Base-by-base conservation (phyloP, 2,329 filamentous ascomycete genomes). In the Saccharata proteae region DNA sequence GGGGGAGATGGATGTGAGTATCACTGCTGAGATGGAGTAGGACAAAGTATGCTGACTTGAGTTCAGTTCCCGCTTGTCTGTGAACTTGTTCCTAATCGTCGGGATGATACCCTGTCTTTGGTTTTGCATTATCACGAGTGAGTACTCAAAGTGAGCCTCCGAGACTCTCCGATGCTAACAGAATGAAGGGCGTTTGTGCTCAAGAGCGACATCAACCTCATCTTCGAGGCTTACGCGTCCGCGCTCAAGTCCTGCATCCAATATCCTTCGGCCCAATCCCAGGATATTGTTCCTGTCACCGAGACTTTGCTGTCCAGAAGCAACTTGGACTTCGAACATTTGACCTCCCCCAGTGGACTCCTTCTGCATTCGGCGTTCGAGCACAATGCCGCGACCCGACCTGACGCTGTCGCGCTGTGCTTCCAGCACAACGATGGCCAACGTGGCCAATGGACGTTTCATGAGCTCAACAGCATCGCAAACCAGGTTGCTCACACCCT, bases 1-100 rank as follows among this genome's bases (percentile, higher is more conserved):
- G 29, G 67, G 71, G 18, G 60, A 68, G 4, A 86, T 86, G 78
- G 79, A 83, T 50, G n/a, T n/a, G n/a, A n/a, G n/a, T n/a, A n/a
- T n/a, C n/a, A n/a, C n/a, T n/a, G n/a, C n/a, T n/a, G n/a, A n/a
- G n/a, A n/a, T n/a, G n/a, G n/a, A n/a, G n/a, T n/a, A 61, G 78
- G 35, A 57, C 62, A 54, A 10, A 6, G n/a, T 12, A 12, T 35
- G 16, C 43, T 53, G 23, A 51, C 19, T 32, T 10, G n/a, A 22
- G 20, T 3, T 10, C 28, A 66, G 57, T 65, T 81, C 11, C 80
- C 83, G 0, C 51, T 93, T 24, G 78, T 92, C 9, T 77, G 81
- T 39, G 85, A 93, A 48, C 53, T 90, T 3, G 57, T 71, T 4
- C 80, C 80, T 1, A 60, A 68, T 26, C 48, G 59, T 2, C 47